A percentile compares a stretch with the other conserved stretches of the same genome.
Conservation (phyloP, 2,329 filamentous ascomycete species). For the Cercospora beticola region DNA sequence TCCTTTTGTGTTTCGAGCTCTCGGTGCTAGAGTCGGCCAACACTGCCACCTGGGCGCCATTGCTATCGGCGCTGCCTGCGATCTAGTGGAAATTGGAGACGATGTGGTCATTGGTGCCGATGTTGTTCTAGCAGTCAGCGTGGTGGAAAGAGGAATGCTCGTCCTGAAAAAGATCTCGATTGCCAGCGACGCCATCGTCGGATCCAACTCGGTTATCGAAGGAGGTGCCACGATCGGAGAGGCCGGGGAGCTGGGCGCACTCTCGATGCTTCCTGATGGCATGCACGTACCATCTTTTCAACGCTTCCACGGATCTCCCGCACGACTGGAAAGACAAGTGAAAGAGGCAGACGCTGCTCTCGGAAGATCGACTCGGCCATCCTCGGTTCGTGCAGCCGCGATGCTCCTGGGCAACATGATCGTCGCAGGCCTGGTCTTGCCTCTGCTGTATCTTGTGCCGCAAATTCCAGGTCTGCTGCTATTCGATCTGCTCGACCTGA, state of each 20-base stretch:
- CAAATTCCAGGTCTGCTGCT: conserved; percentile 28
- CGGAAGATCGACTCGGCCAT: conserved; percentile 20
- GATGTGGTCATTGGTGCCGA: conserved; percentile 30
- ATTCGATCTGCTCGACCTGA: conserved; percentile 24
- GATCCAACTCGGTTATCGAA: conserved; percentile 28
- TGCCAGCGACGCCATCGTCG: conserved; percentile 22
- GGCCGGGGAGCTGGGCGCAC: conserved; percentile 26
- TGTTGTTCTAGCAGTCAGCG: conserved; percentile 24
- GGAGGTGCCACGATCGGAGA: conserved; percentile 29
- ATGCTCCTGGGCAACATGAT: conserved; percentile 23
- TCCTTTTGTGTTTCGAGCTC: conserved; percentile 24
- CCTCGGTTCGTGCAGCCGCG: conserved; percentile 16
- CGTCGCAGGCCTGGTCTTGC: conserved; percentile 20
- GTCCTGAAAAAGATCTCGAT: conserved; percentile 29
- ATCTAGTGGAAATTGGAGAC: conserved; percentile 30
- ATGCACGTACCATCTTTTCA: conserved; percentile 24
- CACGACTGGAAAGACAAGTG: conserved; percentile 24
- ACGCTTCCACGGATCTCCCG: conserved; percentile 29
- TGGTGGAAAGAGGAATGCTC: conserved; percentile 28
- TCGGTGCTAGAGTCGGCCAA: conserved; percentile 28
- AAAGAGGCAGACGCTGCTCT: conserved; percentile 15
- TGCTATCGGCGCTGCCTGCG: conserved; percentile 24
- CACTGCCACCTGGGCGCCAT: conserved; percentile 29
- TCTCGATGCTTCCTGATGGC: conserved; percentile 29
- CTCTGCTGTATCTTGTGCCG: conserved; percentile 25